Percentiles rank a stretch among this genome's conserved stretches.
Evolutionary conservation across 371 early-diverging fungal species (phyloP).

Genomic region (Blakeslea trispora): DNA sequence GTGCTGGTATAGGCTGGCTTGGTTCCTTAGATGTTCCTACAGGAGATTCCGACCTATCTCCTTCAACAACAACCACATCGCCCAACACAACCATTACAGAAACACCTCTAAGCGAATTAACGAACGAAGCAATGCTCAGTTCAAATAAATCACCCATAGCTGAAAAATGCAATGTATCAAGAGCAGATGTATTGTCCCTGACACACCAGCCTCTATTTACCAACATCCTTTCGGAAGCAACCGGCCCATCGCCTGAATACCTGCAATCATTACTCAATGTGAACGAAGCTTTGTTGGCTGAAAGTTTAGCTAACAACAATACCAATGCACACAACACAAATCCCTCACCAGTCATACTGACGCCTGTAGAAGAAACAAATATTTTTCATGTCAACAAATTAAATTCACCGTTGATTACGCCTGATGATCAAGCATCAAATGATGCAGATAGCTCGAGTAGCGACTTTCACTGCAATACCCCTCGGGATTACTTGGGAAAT

Average conservation of each 20-base stretch:
- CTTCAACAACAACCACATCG: conserved; percentile 4
- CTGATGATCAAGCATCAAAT: conserved; percentile 10
- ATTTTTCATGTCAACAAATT: neutral
- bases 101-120: conserved; percentile 1
- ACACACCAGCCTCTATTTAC: conserved; percentile 10
- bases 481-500: conserved; percentile 8
- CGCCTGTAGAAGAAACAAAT: conserved; percentile 15
- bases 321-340: neutral
- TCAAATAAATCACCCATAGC: neutral
- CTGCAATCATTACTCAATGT: conserved; percentile 37
- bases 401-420: conserved; percentile 16
- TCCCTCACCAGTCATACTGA: conserved; percentile 21
- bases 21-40: conserved; percentile 32
- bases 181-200: conserved; percentile 1
- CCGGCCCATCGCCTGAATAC: conserved; percentile 44
- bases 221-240: conserved; percentile 14
- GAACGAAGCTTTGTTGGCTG: conserved; percentile 42
- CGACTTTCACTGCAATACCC: conserved; percentile 1
- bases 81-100: conserved; percentile 4
- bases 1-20: conserved; percentile 53
- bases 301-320: conserved; percentile 30
- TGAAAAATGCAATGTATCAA: neutral
- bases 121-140: neutral
- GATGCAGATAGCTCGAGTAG: neutral
- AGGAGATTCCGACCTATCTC: conserved; percentile 7